These are phyloP conservation scores for Plicaturopsis crispa DNA, from an alignment of 768 basidiomycete species.

Conservation along the genomic window DNA sequence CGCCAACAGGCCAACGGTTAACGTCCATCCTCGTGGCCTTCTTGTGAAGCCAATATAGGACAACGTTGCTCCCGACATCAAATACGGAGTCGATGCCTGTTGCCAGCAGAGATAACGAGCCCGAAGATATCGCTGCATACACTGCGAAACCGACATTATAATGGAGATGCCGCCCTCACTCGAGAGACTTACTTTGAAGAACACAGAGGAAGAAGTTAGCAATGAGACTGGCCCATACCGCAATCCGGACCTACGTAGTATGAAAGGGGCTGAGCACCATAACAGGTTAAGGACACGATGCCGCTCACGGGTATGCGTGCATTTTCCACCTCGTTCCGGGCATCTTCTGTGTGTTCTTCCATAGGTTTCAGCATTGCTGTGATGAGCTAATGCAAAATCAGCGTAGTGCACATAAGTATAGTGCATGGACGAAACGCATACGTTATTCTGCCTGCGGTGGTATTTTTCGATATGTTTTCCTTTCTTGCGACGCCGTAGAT, in stretches of 20 bases:
- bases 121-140: slow-evolving; percentile 52
- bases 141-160: slow-evolving; percentile 22
- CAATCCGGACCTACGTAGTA: slow-evolving; percentile 41
- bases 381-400: slow-evolving; percentile 45
- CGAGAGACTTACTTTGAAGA: slow-evolving; percentile 23
- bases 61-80: slow-evolving; percentile 38
- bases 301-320: slow-evolving; percentile 32
- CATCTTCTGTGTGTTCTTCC: slow-evolving; percentile 47
- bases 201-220: slow-evolving; percentile 38
- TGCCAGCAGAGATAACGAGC: slow-evolving; percentile 52
- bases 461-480: no score
- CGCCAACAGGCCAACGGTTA: slow-evolving; percentile 47
- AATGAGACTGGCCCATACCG: slow-evolving; percentile 42
- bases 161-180: neutral
- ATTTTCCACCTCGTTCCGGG: slow-evolving; percentile 36
- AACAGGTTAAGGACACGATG: neutral
- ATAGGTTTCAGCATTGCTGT: slow-evolving; percentile 46
- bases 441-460: slow-evolving; percentile 32
- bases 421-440: slow-evolving; percentile 15
- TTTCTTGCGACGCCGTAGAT: slow-evolving; percentile 42
- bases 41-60: slow-evolving; percentile 41
- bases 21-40: slow-evolving; percentile 36
- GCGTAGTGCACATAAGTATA: no score
- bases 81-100: slow-evolving; percentile 51
- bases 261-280: neutral